These are phyloP conservation scores for Zygnema circumcarinatum DNA, from an alignment of 139 green algal species.

Conservation along the genomic window DNA sequence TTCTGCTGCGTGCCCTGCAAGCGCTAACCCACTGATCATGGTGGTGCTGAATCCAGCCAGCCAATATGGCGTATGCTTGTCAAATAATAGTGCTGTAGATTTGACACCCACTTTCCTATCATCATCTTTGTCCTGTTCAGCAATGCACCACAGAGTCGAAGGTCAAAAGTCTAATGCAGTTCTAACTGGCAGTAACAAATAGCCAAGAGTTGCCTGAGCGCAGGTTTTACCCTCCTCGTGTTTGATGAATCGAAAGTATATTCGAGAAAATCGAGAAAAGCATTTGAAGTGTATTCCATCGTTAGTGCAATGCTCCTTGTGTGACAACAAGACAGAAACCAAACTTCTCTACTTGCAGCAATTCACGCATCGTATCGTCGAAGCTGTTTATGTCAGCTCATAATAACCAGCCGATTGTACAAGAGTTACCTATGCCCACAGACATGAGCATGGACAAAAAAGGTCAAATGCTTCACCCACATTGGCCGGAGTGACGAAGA, in stretches of 20 bases:
- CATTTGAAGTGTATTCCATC: too few species aligned
- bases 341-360: too few species aligned
- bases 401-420: too few species aligned
- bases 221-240: neutral
- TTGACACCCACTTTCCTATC: slow-evolving; percentile 84
- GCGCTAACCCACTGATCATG: slow-evolving; percentile 21
- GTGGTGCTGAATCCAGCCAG: slow-evolving; percentile 45
- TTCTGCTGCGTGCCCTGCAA: slow-evolving; percentile 47
- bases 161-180: neutral
- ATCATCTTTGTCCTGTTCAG: slow-evolving; percentile 86
- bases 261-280: too few species aligned
- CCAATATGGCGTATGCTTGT: slow-evolving; percentile 28
- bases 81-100: slow-evolving; percentile 83
- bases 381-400: too few species aligned
- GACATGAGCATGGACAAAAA: too few species aligned
- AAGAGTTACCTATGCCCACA: too few species aligned
- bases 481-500: too few species aligned
- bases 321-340: too few species aligned
- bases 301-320: too few species aligned
- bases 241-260: neutral
- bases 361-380: too few species aligned
- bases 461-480: too few species aligned
- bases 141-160: neutral
- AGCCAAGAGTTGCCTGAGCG: neutral
- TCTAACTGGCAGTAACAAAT: slow-evolving; percentile 8